Evolutionary conservation across 768 basidiomycete genomes (phyloP), one percentile per base, ranked within the genome.

Genomic region (Leccinum arenicola): DNA sequence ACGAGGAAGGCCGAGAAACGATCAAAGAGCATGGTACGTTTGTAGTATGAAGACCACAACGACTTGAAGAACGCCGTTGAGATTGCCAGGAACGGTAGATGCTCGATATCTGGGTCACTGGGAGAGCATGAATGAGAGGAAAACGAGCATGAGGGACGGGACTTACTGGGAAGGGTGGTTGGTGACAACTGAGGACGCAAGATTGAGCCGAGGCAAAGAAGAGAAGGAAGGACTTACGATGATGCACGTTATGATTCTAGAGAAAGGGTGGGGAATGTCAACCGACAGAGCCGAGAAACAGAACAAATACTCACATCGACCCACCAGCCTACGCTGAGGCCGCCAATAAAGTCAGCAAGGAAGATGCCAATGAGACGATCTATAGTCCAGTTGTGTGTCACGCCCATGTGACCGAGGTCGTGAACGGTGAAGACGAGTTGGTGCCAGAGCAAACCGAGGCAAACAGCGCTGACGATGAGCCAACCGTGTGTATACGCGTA

Each of bases 261-360:
- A 52, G 11, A 23, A 51, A 25, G 12, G n/a, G 23, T 17, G 17
- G 31, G 40, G 51, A 62, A 29, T 64, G 49, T 63, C 35, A 55
- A 27, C n/a, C 31, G 45, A 21, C 36, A 48, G 55, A 27, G 40
- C 25, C 43, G 19, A 40, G 54, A 59, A 40, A 54, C 3, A 54
- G 58, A n/a, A 47, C 11, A 38, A 52, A 12, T n/a, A 85, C 94
- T 77, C 66, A 95, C 95, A 72, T 95, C 84, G 43, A 93, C 91
- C 96, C 96, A 99, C 97, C 97, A 99, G 43, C 95, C 93, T 23
- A 97, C 81, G 70, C 95, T 97, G 55, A 99, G 77, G 5, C 97
- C 97, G 25, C 97, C 97, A 50, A 95, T 78, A 67, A 88, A 93
- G 71, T 94, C 84, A 0, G 96, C 91, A 49, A 98, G 77, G 33